A percentile compares a stretch with the other conserved stretches of the same genome.
Evolutionary conservation across 2,329 filamentous ascomycete species (phyloP).

Genomic region (Fusarium transvaalense): DNA sequence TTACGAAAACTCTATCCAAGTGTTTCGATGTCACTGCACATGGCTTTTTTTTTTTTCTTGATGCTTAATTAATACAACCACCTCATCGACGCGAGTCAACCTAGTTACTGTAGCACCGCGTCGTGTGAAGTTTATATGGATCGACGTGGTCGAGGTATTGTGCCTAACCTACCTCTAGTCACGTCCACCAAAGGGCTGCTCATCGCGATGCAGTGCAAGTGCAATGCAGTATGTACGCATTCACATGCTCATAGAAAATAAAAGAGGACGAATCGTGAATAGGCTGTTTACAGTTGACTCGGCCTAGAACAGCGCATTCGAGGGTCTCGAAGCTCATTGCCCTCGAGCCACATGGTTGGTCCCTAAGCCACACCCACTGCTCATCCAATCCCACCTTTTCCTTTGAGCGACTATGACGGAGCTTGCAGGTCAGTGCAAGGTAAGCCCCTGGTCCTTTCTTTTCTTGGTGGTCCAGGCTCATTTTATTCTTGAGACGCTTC

Average conservation of each 20-base stretch:
- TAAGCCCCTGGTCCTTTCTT: conserved; percentile 9
- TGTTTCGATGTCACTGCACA: conserved; percentile 22
- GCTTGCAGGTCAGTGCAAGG: conserved; percentile 22
- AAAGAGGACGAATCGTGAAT: conserved; percentile 8
- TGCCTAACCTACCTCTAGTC: too few species aligned
- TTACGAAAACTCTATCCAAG: conserved; percentile 30
- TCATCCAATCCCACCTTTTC: conserved; percentile 16
- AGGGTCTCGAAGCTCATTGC: conserved; percentile 27
- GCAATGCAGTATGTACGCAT: neutral
- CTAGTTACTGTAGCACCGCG: neutral
- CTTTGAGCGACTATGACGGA: conserved; percentile 27
- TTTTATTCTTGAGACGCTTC: neutral
- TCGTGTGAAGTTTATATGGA: neutral
- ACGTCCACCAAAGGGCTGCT: neutral
- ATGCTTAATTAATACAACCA: conserved; percentile 14
- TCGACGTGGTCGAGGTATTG: conserved; percentile 1
- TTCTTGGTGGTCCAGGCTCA: too few species aligned
- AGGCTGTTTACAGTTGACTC: conserved; percentile 15
- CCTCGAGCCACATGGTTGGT: conserved; percentile 33
- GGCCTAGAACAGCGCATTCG: conserved; percentile 13
- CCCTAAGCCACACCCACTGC: conserved; percentile 17
- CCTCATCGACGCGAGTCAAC: conserved; percentile 14
- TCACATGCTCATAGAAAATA: conserved; percentile 4
- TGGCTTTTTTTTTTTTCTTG: neutral
- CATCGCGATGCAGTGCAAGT: conserved; percentile 6